phyloP scores from a whole-genome alignment of 1,284 basidiomycete genomes.

The Fomitopsis pinicola region DNA sequence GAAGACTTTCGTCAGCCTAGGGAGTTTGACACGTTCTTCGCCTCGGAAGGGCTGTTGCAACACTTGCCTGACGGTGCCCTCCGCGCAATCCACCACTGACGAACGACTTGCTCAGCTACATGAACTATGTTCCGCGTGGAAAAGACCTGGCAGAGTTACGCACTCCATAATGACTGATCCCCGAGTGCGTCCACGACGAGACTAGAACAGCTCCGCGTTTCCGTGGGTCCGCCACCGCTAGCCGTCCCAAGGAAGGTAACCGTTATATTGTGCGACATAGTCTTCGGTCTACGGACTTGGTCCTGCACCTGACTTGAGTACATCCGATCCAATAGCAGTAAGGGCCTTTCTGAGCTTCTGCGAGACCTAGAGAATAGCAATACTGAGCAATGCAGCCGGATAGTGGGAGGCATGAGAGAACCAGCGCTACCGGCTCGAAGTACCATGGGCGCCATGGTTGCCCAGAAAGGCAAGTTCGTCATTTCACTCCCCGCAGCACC shows the following conservation, averaged over 20 bases:
- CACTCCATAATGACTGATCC: constrained; percentile 64
- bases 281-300: not conserved
- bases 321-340: not conserved
- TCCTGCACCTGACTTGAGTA: not conserved
- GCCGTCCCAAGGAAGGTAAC: constrained; percentile 72
- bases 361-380: too few species aligned
- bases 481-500: too few species aligned
- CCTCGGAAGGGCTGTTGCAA: constrained; percentile 30
- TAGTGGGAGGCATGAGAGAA: too few species aligned
- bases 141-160: constrained; percentile 16
- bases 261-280: constrained; percentile 25
- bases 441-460: too few species aligned
- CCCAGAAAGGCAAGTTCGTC: too few species aligned
- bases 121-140: not conserved
- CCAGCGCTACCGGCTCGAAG: too few species aligned
- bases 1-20: constrained; percentile 71
- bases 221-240: constrained; percentile 68
- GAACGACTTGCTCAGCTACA: not conserved
- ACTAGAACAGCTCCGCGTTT: constrained; percentile 67
- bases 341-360: not conserved
- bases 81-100: constrained; percentile 83
- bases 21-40: constrained; percentile 38
- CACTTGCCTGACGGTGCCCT: constrained; percentile 71
- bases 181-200: constrained; percentile 54
- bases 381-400: too few species aligned